These are phyloP conservation scores for Populus deltoides DNA, from an alignment of 345 rosid species.

Conservation along the genomic window DNA sequence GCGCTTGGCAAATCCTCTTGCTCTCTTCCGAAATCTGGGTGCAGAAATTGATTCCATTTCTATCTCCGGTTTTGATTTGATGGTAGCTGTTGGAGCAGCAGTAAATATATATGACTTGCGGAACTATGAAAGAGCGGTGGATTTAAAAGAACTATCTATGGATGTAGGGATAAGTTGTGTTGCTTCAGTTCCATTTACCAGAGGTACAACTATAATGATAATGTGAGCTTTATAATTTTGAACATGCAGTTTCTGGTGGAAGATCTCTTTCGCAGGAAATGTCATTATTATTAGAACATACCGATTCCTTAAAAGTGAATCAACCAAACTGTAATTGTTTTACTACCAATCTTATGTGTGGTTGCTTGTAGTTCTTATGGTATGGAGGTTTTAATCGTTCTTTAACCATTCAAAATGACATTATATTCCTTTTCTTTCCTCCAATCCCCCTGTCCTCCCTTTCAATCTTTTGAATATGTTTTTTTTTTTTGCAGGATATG, in stretches of 20 bases:
- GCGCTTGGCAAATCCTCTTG: slow-evolving; percentile 34
- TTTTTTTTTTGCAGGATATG: slow-evolving; percentile 56
- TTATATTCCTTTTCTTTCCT: background rate
- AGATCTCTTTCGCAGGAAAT: background rate
- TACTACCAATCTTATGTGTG: background rate
- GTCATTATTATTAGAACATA: background rate
- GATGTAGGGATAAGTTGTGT: slow-evolving; percentile 58
- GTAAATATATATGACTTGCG: slow-evolving; percentile 63
- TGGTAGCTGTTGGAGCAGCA: slow-evolving; percentile 59
- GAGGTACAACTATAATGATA: slow-evolving; percentile 43
- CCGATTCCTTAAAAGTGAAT: background rate
- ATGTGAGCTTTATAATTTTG: slow-evolving; percentile 1
- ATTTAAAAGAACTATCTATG: slow-evolving; percentile 43
- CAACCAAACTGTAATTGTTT: background rate
- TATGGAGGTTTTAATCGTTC: background rate
- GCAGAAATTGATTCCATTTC: slow-evolving; percentile 66
- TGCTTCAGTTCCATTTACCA: slow-evolving; percentile 42
- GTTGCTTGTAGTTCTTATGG: background rate
- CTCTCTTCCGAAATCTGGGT: slow-evolving; percentile 26
- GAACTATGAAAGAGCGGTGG: slow-evolving; percentile 48
- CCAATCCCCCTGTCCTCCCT: background rate
- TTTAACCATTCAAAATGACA: background rate
- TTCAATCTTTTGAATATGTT: background rate
- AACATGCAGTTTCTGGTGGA: slow-evolving; percentile 1
- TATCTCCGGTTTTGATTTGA: slow-evolving; percentile 56